Evolutionary conservation across 768 basidiomycete genomes (phyloP).

Genomic region (Pulveroboletus sp.): DNA sequence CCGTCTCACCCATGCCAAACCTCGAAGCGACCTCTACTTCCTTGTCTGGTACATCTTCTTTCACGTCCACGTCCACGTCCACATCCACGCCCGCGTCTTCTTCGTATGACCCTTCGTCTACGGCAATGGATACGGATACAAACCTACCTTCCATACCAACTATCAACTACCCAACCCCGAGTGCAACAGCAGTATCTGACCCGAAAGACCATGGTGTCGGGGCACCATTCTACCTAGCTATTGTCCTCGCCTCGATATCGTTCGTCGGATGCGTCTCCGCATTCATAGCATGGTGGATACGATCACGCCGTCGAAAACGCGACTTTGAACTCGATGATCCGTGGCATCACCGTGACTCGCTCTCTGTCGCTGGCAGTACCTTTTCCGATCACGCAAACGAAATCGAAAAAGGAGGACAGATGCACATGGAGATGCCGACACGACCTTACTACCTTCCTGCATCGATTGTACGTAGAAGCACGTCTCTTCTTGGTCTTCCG

Average conservation of each 20-base stretch:
- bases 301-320: conserved; percentile 37
- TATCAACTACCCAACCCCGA: conserved; percentile 20
- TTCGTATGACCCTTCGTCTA: conserved; percentile 2
- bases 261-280: conserved; percentile 44
- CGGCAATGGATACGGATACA: conserved; percentile 17
- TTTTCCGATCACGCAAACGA: neutral
- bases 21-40: conserved; percentile 18
- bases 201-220: conserved; percentile 24
- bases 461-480: conserved; percentile 18
- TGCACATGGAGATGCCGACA: conserved; percentile 15
- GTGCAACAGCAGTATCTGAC: conserved; percentile 17
- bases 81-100: conserved; percentile 2
- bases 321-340: conserved; percentile 32
- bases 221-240: conserved; percentile 48
- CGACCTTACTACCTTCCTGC: conserved; percentile 24
- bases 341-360: conserved; percentile 32
- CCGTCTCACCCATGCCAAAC: conserved; percentile 14
- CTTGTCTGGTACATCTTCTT: conserved; percentile 1
- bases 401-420: neutral
- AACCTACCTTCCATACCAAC: conserved; percentile 24
- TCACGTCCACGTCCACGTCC: conserved; percentile 1
- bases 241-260: conserved; percentile 47
- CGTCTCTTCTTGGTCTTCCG: conserved; percentile 19
- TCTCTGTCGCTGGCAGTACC: conserved; percentile 2
- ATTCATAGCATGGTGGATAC: conserved; percentile 49